Evolutionary conservation across 139 green algal species (phyloP).

Genomic region (Chlorella sp.): DNA sequence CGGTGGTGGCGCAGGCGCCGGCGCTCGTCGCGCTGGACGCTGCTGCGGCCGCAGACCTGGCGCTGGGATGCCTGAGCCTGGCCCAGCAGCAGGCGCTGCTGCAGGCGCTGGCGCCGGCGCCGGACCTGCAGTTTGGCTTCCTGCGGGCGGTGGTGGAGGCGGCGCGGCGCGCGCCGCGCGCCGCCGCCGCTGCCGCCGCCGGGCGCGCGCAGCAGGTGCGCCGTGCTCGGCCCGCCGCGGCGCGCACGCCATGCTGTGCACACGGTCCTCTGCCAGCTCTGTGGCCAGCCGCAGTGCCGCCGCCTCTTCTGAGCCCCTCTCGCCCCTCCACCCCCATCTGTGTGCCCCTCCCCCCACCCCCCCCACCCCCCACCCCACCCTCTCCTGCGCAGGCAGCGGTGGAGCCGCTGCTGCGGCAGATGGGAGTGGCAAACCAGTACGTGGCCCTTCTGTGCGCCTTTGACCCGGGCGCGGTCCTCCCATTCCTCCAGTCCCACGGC

Average conservation of each 20-base stretch:
- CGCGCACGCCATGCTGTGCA: too few species aligned
- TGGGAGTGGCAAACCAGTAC: slow-evolving; percentile 38
- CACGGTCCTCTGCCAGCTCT: too few species aligned
- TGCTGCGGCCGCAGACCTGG: slow-evolving; percentile 18
- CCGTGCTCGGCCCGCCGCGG: too few species aligned
- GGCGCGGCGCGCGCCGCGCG: neutral
- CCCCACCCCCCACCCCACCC: too few species aligned
- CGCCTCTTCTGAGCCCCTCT: neutral
- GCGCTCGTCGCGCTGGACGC: slow-evolving; percentile 19
- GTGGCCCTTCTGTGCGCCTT: slow-evolving; percentile 62
- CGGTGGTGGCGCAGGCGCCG: slow-evolving; percentile 5
- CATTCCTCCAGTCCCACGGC: slow-evolving; percentile 59
- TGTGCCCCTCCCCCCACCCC: neutral
- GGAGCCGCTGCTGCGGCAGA: slow-evolving; percentile 14
- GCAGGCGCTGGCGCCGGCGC: slow-evolving; percentile 10
- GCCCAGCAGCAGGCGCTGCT: slow-evolving; percentile 38
- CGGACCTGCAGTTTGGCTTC: slow-evolving; percentile 46
- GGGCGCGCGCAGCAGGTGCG: too few species aligned
- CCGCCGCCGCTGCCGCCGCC: neutral
- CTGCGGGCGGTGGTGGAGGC: slow-evolving; percentile 17
- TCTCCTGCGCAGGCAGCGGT: too few species aligned
- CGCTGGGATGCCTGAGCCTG: slow-evolving; percentile 41
- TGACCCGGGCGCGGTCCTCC: slow-evolving; percentile 52
- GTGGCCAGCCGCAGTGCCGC: too few species aligned
- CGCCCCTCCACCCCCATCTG: too few species aligned